These are phyloP conservation scores for Russula sp. DNA, from an alignment of 768 basidiomycete species.

Conservation along the genomic window DNA sequence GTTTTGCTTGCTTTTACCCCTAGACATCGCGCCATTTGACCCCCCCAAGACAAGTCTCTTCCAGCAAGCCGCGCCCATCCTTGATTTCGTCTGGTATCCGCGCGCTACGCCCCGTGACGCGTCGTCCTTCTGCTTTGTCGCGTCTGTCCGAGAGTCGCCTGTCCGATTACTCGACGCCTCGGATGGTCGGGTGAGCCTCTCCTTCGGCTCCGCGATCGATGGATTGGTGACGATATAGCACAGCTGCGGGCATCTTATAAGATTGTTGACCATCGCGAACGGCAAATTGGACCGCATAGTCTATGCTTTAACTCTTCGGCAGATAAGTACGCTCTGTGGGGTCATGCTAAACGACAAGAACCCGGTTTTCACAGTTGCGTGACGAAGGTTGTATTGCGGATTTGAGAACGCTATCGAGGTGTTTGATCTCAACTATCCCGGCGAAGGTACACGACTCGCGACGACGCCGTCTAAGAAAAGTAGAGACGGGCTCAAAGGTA, in stretches of 20 bases:
- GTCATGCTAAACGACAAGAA: background rate
- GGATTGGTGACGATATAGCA: background rate
- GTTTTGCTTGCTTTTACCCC: background rate
- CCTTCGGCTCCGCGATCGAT: background rate
- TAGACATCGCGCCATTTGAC: slow-evolving; percentile 4
- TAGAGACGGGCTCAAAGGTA: slow-evolving; percentile 84
- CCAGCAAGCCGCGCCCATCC: slow-evolving; percentile 60
- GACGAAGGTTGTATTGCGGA: slow-evolving; percentile 73
- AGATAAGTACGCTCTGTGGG: slow-evolving; percentile 45
- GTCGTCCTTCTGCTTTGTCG: slow-evolving; percentile 73
- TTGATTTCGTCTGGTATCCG: slow-evolving; percentile 85
- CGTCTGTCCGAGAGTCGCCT: slow-evolving; percentile 79
- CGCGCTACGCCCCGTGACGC: slow-evolving; percentile 53
- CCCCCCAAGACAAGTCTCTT: slow-evolving; percentile 25
- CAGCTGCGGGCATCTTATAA: slow-evolving; percentile 88
- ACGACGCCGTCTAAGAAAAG: slow-evolving; percentile 73
- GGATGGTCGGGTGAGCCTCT: slow-evolving; percentile 58
- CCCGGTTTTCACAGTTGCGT: background rate
- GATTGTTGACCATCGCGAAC: slow-evolving; percentile 91
- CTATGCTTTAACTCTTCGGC: slow-evolving; percentile 70
- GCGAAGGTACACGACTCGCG: slow-evolving; percentile 61
- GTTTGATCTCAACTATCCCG: slow-evolving; percentile 70
- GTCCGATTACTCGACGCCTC: slow-evolving; percentile 78
- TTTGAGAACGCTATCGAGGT: slow-evolving; percentile 83
- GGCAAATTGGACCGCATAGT: slow-evolving; percentile 80